Evolutionary conservation across 2,329 filamentous ascomycete species (phyloP).

Genomic region (Penicillium sp.): DNA sequence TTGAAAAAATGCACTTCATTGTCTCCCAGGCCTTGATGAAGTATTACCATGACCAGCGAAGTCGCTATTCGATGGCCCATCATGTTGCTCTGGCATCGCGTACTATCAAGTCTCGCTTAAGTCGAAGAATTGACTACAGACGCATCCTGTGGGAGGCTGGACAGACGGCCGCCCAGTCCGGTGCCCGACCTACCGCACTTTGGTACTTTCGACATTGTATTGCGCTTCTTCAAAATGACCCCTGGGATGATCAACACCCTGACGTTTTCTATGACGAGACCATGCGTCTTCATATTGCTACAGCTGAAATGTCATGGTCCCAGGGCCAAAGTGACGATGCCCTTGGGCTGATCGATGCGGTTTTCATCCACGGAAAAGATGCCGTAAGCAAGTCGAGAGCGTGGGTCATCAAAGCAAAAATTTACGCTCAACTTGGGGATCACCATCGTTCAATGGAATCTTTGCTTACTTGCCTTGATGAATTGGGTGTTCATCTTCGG

Average conservation of each 20-base stretch:
- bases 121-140: constrained; percentile 60
- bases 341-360: constrained; percentile 59
- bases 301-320: constrained; percentile 77
- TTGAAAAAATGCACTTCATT: constrained; percentile 80
- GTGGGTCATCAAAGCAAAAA: constrained; percentile 74
- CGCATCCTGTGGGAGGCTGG: constrained; percentile 74
- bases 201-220: constrained; percentile 76
- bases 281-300: constrained; percentile 67
- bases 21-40: constrained; percentile 77
- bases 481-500: constrained; percentile 62
- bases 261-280: constrained; percentile 86
- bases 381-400: constrained; percentile 76
- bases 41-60: constrained; percentile 58
- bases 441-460: constrained; percentile 61
- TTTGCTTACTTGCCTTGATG: constrained; percentile 64
- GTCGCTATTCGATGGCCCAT: constrained; percentile 66
- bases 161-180: constrained; percentile 70
- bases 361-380: constrained; percentile 65
- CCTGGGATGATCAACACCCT: constrained; percentile 63
- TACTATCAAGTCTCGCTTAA: constrained; percentile 63
- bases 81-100: constrained; percentile 74
- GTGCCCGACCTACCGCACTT: constrained; percentile 72
- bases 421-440: constrained; percentile 69
- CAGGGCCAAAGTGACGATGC: constrained; percentile 66
- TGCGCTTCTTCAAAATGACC: constrained; percentile 67